A percentile compares a stretch with the other conserved stretches of the same genome.
These are phyloP conservation scores for Diaporthe vexans DNA, from an alignment of 2,329 filamentous ascomycete genomes.

Conservation along the genomic window DNA sequence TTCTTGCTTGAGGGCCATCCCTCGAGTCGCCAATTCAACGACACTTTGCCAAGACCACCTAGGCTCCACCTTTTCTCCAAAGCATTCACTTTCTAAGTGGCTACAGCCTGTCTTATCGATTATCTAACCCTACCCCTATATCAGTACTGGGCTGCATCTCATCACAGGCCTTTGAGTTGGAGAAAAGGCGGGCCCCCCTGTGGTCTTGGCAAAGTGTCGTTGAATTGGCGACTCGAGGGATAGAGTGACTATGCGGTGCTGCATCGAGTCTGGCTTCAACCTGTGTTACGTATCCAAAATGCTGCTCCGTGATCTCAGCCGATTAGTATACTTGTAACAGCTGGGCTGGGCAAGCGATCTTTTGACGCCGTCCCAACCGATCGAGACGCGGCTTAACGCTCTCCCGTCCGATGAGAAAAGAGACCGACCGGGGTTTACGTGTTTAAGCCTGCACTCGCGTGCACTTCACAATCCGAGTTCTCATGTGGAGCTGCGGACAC, in stretches of 20 bases:
- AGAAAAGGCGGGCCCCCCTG: no score
- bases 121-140: no score
- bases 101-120: no score
- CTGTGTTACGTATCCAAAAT: not conserved
- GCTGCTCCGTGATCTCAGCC: not conserved
- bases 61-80: no score
- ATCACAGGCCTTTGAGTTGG: no score
- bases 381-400: not conserved
- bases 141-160: no score
- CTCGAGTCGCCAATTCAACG: no score
- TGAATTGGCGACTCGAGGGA: no score
- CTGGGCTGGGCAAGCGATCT: not conserved
- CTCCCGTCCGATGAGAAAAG: not conserved
- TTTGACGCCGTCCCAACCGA: conserved; percentile 5
- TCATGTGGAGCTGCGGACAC: conserved; percentile 6
- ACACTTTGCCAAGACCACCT: no score
- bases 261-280: conserved; percentile 6
- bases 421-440: not conserved
- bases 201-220: no score
- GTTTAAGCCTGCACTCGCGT: not conserved
- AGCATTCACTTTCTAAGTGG: no score
- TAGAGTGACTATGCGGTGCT: not conserved
- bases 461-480: not conserved
- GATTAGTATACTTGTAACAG: not conserved
- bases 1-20: not conserved